Base-by-base conservation (phyloP, 345 rosid species). In the Bruguiera parviflora region DNA sequence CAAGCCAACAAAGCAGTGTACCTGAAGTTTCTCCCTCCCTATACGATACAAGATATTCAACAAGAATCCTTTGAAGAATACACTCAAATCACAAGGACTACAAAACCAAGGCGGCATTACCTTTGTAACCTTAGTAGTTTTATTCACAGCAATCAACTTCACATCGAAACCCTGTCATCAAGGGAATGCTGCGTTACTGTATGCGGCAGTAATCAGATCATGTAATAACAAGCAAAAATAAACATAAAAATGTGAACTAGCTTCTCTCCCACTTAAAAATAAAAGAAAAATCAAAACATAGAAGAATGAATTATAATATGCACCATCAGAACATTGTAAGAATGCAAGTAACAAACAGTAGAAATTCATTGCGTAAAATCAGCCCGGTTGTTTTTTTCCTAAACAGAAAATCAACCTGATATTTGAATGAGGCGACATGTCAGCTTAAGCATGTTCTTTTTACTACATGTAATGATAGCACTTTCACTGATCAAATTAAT, bases 101-200 rank as follows among this genome's bases (percentile, higher is more conserved):
- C 37, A 71, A 37, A 6, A 56, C 59, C 15, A 27, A 33, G 71
- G 37, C 16, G 46, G 64, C 32, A 33, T 68, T 85, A 95, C 96
- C 99, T 95, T 92, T 32, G 97, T 92, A 73, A 90, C 96, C 83
- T 91, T 91, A 53, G 92, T 86, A 67, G 96, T 91, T 81, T 92
- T 87, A 71, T 94, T 94, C 33, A 94, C 89, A 71, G 87, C 91
- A 70, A 94, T 91, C 75, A 88, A 68, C 77, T 74, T 89, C 78
- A 87, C 87, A 80, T 94, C 97, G 85, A 91, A 91, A 19, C 98
- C 97, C 98, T 94, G 92, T 66, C 75, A 81, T 51, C 18, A 60
- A n/a, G 61, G 11, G 61, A 43, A 65, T 53, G 29, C 47, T 8
- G 22, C 58, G 63, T 74, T 46, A 72, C 53, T 10, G 47, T 32